phyloP scores from a whole-genome alignment of 345 rosid genomes.

The Orychophragmus violaceus region DNA sequence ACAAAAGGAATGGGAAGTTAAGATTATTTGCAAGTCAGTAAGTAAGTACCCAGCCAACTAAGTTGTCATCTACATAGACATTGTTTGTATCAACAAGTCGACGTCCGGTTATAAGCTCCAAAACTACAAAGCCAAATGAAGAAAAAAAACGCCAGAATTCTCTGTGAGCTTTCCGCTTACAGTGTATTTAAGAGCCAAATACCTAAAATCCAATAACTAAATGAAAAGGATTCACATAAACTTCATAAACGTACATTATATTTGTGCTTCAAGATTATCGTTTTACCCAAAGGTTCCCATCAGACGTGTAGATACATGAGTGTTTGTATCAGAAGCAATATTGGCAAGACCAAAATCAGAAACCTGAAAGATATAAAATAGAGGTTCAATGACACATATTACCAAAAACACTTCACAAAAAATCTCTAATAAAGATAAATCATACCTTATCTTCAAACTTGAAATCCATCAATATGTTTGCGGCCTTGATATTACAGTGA shows the following conservation, averaged over 20 bases:
- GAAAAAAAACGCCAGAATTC: conserved; percentile 81
- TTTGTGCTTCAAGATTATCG: no score
- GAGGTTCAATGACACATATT: no score
- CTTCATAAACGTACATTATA: no score
- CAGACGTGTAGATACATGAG: conserved; percentile 90
- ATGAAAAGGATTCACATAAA: no score
- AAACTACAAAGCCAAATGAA: conserved; percentile 73
- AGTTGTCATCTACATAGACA: no score
- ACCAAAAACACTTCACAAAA: neutral
- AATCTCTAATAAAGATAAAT: neutral
- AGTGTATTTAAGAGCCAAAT: no score
- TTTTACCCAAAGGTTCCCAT: conserved; percentile 76
- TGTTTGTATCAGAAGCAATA: no score
- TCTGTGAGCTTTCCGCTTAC: no score
- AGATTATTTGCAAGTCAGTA: no score
- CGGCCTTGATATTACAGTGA: conserved; percentile 84
- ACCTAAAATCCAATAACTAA: no score
- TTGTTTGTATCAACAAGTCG: conserved; percentile 60
- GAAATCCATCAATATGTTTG: conserved; percentile 77
- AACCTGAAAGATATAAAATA: conserved; percentile 14
- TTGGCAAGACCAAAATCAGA: no score
- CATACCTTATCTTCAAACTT: conserved; percentile 78
- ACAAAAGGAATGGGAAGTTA: neutral
- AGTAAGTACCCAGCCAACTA: no score
- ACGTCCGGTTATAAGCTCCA: conserved; percentile 74